These are phyloP conservation scores for Cladorrhinum sp. DNA, from an alignment of 2,329 filamentous ascomycete genomes.

Conservation along the genomic window DNA sequence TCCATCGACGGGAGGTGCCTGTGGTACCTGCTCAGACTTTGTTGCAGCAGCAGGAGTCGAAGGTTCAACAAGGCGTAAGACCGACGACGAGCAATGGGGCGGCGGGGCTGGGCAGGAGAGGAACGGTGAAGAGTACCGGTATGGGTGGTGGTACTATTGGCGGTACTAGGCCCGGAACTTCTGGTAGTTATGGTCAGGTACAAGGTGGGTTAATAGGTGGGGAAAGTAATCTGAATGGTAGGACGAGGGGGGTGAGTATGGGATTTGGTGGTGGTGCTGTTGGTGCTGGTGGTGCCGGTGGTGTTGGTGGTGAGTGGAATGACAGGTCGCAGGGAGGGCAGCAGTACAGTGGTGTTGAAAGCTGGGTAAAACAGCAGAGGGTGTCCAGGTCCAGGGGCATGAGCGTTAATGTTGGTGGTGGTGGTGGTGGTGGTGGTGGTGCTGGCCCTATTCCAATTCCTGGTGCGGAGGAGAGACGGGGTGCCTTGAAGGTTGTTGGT, in stretches of 20 bases:
- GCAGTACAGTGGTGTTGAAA: not conserved
- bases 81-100: not conserved
- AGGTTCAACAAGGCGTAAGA: not conserved
- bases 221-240: not conserved
- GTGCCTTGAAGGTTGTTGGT: not conserved
- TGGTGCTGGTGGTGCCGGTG: not conserved
- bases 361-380: not conserved
- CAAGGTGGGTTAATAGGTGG: not conserved
- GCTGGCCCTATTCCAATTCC: too few species aligned
- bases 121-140: slow-evolving; percentile 16
- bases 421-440: not conserved
- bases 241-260: slow-evolving; percentile 2
- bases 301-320: not conserved
- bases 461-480: not conserved
- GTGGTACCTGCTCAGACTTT: not conserved
- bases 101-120: slow-evolving; percentile 10
- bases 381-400: not conserved
- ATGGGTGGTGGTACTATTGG: not conserved
- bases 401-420: not conserved
- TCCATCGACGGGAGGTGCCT: slow-evolving; percentile 9
- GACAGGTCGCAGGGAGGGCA: not conserved
- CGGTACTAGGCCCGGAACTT: not conserved
- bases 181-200: not conserved
- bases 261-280: not conserved
- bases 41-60: slow-evolving; percentile 12